Evolutionary conservation across 2,329 filamentous ascomycete genomes (phyloP), one percentile per base, ranked within the genome.

Genomic region (Nemania abortiva): DNA sequence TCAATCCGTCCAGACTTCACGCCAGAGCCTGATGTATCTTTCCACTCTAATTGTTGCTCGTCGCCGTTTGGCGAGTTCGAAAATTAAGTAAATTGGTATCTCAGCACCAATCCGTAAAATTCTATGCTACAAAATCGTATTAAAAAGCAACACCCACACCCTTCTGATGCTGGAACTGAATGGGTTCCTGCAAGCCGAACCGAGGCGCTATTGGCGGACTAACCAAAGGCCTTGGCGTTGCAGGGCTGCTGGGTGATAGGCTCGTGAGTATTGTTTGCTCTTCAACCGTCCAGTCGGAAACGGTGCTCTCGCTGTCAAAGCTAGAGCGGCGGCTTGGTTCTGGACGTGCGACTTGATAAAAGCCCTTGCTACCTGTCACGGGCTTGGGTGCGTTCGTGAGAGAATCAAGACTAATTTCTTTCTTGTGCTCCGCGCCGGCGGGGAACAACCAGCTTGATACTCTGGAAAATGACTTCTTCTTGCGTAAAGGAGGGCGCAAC

Each of bases 401-500:
- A 2, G 84, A 84, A 69, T 87, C 84, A 34, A 85, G 74, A 65
- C 82, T 84, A 59, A 83, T 77, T 59, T 83, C 81, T 20, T 78
- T 79, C 37, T 76, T 78, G 62, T 79, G 76, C 42, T 80, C 74
- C 55, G 63, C 53, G 6, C 63, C 75, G 37, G 76, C 73, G 20
- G 79, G 77, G 53, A 85, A 82, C 72, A 90, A 81, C 88, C 88
- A 90, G 72, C 78, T 84, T 2, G 88, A 90, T 9, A 90, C 86
- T 18, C 85, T 83, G 10, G 88, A 88, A 75, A 91, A 90, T 0
- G 88, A 90, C 75, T 90, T 91, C 82, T 90, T 91, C 82, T 90
- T 90, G 67, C 89, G 82, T 70, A 90, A 76, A 1, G 87, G 87
- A 7, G 88, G 88, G n/a, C 86, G 85, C 65, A 89, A 82, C 18